phyloP scores from a whole-genome alignment of 768 basidiomycete genomes.

The Dioszegia hungarica region DNA sequence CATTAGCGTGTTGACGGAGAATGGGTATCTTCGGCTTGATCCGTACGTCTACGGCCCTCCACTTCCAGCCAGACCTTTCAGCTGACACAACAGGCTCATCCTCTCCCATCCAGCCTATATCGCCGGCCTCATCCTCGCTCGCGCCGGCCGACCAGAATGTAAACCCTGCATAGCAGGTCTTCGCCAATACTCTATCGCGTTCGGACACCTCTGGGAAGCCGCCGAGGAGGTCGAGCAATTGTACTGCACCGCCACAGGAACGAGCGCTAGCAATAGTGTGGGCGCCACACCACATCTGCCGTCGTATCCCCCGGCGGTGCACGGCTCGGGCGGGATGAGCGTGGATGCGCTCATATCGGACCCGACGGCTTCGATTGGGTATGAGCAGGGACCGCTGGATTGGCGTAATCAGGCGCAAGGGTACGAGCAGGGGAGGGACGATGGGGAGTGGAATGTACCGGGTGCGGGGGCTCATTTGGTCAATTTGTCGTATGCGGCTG shows the following conservation, averaged over 20 bases:
- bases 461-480: constrained; percentile 2
- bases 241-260: too few species aligned
- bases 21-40: constrained; percentile 66
- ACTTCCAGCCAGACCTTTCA: neutral
- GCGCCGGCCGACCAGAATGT: constrained; percentile 76
- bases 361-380: neutral
- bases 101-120: constrained; percentile 83
- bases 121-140: constrained; percentile 74
- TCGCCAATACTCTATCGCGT: constrained; percentile 66
- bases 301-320: too few species aligned
- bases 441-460: neutral
- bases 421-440: neutral
- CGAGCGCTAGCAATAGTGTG: too few species aligned
- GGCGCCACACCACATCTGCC: too few species aligned
- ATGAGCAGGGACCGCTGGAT: too few species aligned
- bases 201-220: constrained; percentile 73
- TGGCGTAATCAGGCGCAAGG: too few species aligned
- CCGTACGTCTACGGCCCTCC: constrained; percentile 24
- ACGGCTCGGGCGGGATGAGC: neutral
- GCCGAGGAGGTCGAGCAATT: constrained; percentile 59
- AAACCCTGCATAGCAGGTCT: constrained; percentile 76
- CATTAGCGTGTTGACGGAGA: constrained; percentile 72
- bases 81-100: constrained; percentile 49
- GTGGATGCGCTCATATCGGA: neutral
- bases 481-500: too few species aligned